These are phyloP conservation scores for Bisporella sp. DNA, from an alignment of 2,329 filamentous ascomycete genomes.

Conservation along the genomic window DNA sequence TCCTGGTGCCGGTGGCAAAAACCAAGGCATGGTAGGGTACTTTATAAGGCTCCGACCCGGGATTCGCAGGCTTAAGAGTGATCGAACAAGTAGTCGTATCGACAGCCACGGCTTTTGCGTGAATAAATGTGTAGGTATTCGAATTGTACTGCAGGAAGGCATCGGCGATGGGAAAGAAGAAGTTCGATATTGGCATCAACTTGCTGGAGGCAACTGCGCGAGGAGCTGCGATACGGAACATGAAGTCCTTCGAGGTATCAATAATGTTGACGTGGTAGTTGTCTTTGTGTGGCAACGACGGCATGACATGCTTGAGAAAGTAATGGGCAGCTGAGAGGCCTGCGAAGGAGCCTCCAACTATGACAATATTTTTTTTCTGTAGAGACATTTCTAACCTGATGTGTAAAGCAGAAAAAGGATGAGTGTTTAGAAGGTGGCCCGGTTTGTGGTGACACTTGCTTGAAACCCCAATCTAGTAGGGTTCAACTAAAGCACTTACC, in stretches of 20 bases:
- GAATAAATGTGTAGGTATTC: slow-evolving; percentile 34
- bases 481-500: no score
- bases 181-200: slow-evolving; percentile 36
- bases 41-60: slow-evolving; percentile 9
- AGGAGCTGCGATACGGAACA: slow-evolving; percentile 38
- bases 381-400: slow-evolving; percentile 1
- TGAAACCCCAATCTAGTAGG: no score
- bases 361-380: slow-evolving; percentile 32
- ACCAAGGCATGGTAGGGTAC: slow-evolving; percentile 37
- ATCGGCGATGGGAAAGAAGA: slow-evolving; percentile 34
- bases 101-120: slow-evolving; percentile 32
- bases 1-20: slow-evolving; percentile 41
- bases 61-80: slow-evolving; percentile 15
- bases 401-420: no score
- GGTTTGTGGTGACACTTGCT: no score
- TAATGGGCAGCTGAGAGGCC: slow-evolving; percentile 46
- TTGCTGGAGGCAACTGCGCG: slow-evolving; percentile 40
- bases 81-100: slow-evolving; percentile 30
- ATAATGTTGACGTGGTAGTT: slow-evolving; percentile 37
- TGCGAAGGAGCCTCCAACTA: slow-evolving; percentile 47
- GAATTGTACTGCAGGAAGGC: slow-evolving; percentile 34
- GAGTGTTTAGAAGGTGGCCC: no score
- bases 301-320: slow-evolving; percentile 43
- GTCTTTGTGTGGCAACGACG: slow-evolving; percentile 30
- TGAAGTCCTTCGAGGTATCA: slow-evolving; percentile 33